Evolutionary conservation across 805 yeast species (phyloP).

Genomic region (Kazachstania taianensis): DNA sequence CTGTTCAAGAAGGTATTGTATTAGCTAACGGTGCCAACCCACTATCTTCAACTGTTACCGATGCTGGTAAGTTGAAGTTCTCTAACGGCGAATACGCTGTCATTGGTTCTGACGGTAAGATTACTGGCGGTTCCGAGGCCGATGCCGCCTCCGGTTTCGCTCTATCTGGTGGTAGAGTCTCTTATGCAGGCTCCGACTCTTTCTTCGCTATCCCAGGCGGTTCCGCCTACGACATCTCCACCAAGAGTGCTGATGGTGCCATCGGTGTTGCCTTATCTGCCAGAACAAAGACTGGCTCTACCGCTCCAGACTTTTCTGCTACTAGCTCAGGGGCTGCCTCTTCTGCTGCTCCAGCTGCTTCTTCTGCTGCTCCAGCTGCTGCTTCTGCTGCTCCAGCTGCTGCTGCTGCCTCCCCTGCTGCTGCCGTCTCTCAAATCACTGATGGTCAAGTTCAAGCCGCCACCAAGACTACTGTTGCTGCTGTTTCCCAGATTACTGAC

Average conservation of each 20-base stretch:
- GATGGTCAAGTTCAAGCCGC: too few species aligned
- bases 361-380: constrained; percentile 2
- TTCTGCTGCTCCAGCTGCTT: constrained; percentile 4
- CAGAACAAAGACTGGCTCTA: constrained; percentile 3
- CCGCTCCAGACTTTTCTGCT: constrained; percentile 7
- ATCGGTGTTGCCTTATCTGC: constrained; percentile 7
- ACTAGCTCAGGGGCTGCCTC: constrained; percentile 13
- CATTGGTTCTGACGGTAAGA: constrained; percentile 17
- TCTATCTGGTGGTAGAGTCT: constrained; percentile 31
- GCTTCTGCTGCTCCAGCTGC: too few species aligned
- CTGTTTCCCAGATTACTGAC: too few species aligned
- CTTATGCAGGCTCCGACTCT: constrained; percentile 25
- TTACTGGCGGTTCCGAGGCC: constrained; percentile 10
- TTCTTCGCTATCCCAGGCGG: constrained; percentile 33
- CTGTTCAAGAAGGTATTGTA: constrained; percentile 13
- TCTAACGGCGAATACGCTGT: constrained; percentile 25
- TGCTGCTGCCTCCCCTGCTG: too few species aligned
- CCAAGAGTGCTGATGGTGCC: constrained; percentile 12
- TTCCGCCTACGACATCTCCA: constrained; percentile 16
- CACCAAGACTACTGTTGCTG: too few species aligned
- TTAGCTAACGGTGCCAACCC: constrained; percentile 8
- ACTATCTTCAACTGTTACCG: constrained; percentile 21
- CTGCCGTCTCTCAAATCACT: too few species aligned
- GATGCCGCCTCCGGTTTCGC: constrained; percentile 31
- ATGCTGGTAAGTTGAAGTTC: constrained; percentile 24